Conservation (phyloP, 169 alveolate genomes). For the Besnoitia besnoiti region DNA sequence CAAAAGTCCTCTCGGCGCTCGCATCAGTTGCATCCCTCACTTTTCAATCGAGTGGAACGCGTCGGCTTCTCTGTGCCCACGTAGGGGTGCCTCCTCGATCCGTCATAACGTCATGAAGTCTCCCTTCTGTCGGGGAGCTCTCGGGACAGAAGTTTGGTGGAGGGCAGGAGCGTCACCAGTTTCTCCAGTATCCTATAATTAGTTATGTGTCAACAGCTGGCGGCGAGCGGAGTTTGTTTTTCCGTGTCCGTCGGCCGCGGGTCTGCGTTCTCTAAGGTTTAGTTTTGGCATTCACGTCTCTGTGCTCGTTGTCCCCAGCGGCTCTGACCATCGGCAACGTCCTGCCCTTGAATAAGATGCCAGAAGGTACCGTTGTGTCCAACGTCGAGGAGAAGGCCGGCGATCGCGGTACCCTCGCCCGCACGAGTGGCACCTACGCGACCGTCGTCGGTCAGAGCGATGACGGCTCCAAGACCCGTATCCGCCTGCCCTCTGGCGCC, state of each 20-base stretch:
- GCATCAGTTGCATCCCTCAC: too few relatives aligned
- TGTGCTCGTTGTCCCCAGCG: constrained; percentile 76
- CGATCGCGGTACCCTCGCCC: constrained; percentile 98
- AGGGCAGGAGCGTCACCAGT: too few relatives aligned
- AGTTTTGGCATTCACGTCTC: neutral
- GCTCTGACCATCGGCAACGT: constrained; percentile 96
- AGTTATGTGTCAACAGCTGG: neutral
- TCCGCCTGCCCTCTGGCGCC: constrained; percentile 98
- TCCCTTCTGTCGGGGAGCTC: too few relatives aligned
- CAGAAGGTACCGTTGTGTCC: constrained; percentile 98
- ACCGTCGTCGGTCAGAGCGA: constrained; percentile 95
- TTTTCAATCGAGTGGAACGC: too few relatives aligned
- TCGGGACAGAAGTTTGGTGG: too few relatives aligned
- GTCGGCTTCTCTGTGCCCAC: too few relatives aligned
- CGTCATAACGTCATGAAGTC: too few relatives aligned
- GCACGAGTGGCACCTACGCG: constrained; percentile 98
- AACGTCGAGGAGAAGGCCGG: constrained; percentile 97
- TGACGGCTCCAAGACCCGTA: constrained; percentile 96
- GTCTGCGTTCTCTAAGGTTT: neutral
- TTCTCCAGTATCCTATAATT: too few relatives aligned
- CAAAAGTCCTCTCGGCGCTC: too few relatives aligned
- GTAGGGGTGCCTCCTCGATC: too few relatives aligned
- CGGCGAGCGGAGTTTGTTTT: neutral
- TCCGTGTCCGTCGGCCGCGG: neutral
- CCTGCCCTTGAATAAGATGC: constrained; percentile 96